A percentile compares a stretch with the other conserved stretches of the same genome.
Conservation (phyloP, 352 stramenopile genomes). For the Stephanocyclus meneghinianus region DNA sequence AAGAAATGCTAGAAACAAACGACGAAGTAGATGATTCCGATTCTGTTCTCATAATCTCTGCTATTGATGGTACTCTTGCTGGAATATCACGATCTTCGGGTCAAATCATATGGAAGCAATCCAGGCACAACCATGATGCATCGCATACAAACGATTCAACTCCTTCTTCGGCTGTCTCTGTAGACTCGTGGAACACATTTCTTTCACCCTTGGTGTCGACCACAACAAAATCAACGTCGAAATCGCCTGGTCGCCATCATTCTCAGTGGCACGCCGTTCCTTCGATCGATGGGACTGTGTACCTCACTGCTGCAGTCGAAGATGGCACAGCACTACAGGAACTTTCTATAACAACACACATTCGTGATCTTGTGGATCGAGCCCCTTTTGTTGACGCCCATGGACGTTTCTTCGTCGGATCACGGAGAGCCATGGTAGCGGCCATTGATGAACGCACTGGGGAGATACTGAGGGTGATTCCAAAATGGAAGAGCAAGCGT, state of each 20-base stretch:
- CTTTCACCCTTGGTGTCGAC: slow-evolving; percentile 72
- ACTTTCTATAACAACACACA: slow-evolving; percentile 55
- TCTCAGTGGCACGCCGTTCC: slow-evolving; percentile 64
- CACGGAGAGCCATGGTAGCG: slow-evolving; percentile 55
- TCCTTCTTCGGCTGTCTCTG: background rate
- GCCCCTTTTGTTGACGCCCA: slow-evolving; percentile 76
- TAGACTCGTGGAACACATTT: slow-evolving; percentile 38
- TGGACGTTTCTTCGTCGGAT: slow-evolving; percentile 72
- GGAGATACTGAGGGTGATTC: slow-evolving; percentile 72
- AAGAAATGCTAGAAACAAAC: background rate
- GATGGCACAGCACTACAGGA: slow-evolving; percentile 18
- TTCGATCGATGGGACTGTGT: slow-evolving; percentile 76
- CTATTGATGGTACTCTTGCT: slow-evolving; percentile 70
- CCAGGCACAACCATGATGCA: slow-evolving; percentile 7
- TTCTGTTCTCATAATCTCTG: slow-evolving; percentile 65
- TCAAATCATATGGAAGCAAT: slow-evolving; percentile 69
- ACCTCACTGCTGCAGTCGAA: slow-evolving; percentile 50
- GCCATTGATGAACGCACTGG: slow-evolving; percentile 70
- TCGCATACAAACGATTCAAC: background rate
- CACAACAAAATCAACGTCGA: slow-evolving; percentile 45
- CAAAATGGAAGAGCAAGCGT: slow-evolving; percentile 31
- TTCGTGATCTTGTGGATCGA: slow-evolving; percentile 69
- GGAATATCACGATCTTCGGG: slow-evolving; percentile 66
- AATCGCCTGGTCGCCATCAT: slow-evolving; percentile 16
- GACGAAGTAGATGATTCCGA: slow-evolving; percentile 8